Percentiles rank a stretch among this genome's conserved stretches.
Evolutionary conservation across 352 stramenopile species (phyloP).

Genomic region (Pythium inflatum): DNA sequence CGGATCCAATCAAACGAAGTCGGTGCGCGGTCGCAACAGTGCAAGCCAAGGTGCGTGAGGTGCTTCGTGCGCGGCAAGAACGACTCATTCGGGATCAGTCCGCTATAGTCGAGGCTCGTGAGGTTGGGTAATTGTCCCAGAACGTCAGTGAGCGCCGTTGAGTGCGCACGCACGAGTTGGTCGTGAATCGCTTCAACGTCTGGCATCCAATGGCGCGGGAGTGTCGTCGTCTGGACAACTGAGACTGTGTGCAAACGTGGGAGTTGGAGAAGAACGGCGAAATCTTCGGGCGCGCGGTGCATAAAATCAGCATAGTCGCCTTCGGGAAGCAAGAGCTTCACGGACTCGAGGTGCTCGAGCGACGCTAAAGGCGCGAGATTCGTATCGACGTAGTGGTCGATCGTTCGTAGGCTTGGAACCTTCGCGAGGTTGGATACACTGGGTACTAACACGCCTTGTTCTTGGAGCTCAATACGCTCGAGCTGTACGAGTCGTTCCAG

Average conservation of each 20-base stretch:
- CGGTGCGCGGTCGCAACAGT: neutral
- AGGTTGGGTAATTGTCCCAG: neutral
- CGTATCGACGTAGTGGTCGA: neutral
- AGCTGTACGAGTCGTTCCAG: neutral
- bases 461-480: neutral
- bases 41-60: too few relatives aligned
- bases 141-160: neutral
- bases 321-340: neutral
- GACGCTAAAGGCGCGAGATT: neutral
- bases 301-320: slow-evolving; percentile 1
- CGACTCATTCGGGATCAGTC: neutral
- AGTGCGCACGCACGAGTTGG: neutral
- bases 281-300: neutral
- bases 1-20: neutral
- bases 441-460: too few relatives aligned
- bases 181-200: slow-evolving; percentile 8
- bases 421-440: too few relatives aligned
- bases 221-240: neutral
- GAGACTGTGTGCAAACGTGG: neutral
- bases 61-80: neutral
- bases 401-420: neutral
- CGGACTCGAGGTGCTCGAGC: neutral
- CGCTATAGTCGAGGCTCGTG: slow-evolving; percentile 5
- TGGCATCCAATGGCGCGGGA: slow-evolving; percentile 5
- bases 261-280: neutral